Base-by-base conservation (phyloP, 2,329 filamentous ascomycete genomes). In the Aspergillus sp. region DNA sequence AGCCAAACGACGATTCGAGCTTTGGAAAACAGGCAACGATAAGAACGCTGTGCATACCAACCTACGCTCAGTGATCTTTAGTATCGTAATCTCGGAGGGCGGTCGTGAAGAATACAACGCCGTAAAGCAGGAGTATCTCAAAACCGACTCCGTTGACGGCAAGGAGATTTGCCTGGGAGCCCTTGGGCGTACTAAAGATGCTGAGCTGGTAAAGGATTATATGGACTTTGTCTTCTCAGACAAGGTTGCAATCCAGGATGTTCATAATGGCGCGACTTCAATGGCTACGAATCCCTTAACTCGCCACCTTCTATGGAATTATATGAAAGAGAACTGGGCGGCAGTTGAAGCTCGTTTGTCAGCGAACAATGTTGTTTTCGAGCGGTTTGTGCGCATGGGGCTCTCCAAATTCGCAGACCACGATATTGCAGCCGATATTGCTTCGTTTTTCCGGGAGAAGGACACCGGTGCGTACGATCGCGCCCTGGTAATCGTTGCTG, bases 401-500 rank as follows among this genome's bases (percentile, higher is more conserved):
- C 80, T 99, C 67, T 86, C 86, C 70, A 90, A 90, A 72, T 98
- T 96, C 74, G 86, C 90, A 3, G 88, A 92, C 68, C 78, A 82
- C 13, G 83, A 84, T 64, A 83, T 86, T 15, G 84, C 91, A 63
- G 82, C 87, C 65, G 92, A 97, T 57, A 95, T 99, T 69, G 83
- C 88, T 53, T 75, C 79, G 2, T 99, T 99, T 83, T 99, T 98
- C 82, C 83, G 85, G 68, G 84, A 85, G 70, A 96, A 94, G 82
- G 91, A 98, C 71, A 94, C 90, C 17, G 87, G 87, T 70, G 90
- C 88, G 52, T 98, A 93, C 76, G 90, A 96, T 74, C 88, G 95
- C 58, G 93, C 91, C 3, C 79, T 99, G 54, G 88, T 89, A 66
- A 91, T 96, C 66, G 89, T 94, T 64, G 88, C 88, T 74, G 95